Percentiles rank a stretch among this genome's conserved stretches.
Evolutionary conservation across 495 filamentous ascomycete genomes (phyloP).

Genomic region (Entonaema liquescens): DNA sequence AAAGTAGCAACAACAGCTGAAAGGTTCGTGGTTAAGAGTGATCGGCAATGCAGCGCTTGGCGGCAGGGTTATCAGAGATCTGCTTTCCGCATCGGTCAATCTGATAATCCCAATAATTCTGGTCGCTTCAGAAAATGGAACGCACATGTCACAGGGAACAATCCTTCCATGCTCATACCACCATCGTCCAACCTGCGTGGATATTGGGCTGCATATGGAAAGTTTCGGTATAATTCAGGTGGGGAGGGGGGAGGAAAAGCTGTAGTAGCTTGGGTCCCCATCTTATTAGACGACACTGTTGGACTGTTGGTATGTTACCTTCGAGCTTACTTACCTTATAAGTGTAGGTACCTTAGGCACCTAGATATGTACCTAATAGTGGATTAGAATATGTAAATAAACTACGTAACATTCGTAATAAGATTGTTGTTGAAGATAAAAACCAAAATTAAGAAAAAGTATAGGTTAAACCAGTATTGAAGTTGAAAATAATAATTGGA

Average conservation of each 20-base stretch:
- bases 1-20: too few species aligned
- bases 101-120: constrained; percentile 32
- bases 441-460: too few species aligned
- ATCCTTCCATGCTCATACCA: constrained; percentile 8
- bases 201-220: neutral
- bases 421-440: too few species aligned
- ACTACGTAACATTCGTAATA: too few species aligned
- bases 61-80: constrained; percentile 36
- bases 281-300: too few species aligned
- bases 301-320: too few species aligned
- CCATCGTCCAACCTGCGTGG: constrained; percentile 6
- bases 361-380: neutral
- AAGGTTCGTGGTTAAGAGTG: constrained; percentile 34
- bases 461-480: too few species aligned
- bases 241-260: neutral
- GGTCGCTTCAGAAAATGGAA: constrained; percentile 21
- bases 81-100: constrained; percentile 39
- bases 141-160: constrained; percentile 4
- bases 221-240: neutral
- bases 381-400: neutral
- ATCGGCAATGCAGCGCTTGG: constrained; percentile 41
- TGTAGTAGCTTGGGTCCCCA: neutral
- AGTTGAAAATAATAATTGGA: too few species aligned
- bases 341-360: too few species aligned
- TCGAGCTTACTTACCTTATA: too few species aligned